A percentile compares a stretch with the other conserved stretches of the same genome.
These are phyloP conservation scores for Phoenix dactylifera DNA, from an alignment of 176 grass and related monocot genomes.

Conservation along the genomic window DNA sequence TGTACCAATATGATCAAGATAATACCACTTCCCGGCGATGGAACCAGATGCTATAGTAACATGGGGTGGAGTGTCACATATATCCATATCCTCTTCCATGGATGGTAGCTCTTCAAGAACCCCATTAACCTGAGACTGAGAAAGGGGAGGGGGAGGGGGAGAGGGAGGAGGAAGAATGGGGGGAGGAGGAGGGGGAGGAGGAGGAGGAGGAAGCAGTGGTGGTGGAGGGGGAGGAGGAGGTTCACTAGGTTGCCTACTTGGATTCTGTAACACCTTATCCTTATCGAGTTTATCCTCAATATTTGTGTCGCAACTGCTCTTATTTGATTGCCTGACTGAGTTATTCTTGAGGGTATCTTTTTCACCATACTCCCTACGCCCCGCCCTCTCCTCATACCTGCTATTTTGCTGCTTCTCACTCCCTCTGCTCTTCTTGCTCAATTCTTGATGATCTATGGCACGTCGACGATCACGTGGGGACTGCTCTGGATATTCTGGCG, in stretches of 20 bases:
- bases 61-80: constrained; percentile 92
- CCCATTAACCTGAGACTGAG: constrained; percentile 25
- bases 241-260: constrained; percentile 26
- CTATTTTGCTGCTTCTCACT: constrained; percentile 40
- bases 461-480: constrained; percentile 42
- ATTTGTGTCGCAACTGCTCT: constrained; percentile 44
- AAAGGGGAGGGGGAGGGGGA: constrained; percentile 47
- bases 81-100: constrained; percentile 99
- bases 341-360: constrained; percentile 43
- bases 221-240: constrained; percentile 29
- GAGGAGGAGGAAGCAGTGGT: background rate
- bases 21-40: constrained; percentile 71
- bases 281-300: constrained; percentile 50
- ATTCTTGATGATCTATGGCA: constrained; percentile 35
- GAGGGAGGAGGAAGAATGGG: constrained; percentile 50
- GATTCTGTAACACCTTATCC: constrained; percentile 47
- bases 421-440: constrained; percentile 40
- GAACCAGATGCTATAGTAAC: constrained; percentile 33
- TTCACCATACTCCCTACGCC: background rate
- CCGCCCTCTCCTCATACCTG: constrained; percentile 40
- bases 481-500: constrained; percentile 35
- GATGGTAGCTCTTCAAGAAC: constrained; percentile 39
- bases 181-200: constrained; percentile 31
- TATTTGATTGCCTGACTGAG: constrained; percentile 58
- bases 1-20: constrained; percentile 70